Evolutionary conservation across 1,139 yeast genomes (phyloP).

Genomic region (Candida sojae): DNA sequence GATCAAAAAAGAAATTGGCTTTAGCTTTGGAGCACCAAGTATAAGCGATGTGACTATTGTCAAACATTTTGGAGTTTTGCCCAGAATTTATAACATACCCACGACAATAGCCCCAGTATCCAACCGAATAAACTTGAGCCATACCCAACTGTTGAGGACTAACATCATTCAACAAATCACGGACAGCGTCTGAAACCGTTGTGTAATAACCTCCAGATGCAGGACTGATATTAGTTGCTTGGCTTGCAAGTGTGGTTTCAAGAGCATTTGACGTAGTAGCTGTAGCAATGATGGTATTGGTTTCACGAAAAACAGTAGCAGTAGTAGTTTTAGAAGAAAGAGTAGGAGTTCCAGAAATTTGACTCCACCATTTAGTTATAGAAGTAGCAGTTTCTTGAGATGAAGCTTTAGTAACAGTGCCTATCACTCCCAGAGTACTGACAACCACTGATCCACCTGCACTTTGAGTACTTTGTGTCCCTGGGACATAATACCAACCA

Average conservation of each 20-base stretch:
- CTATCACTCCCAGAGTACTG: conserved; percentile 4
- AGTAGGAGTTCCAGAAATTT: conserved; percentile 1
- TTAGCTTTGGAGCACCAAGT: conserved; percentile 59
- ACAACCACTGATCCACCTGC: background rate
- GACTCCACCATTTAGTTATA: background rate
- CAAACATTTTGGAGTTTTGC: conserved; percentile 15
- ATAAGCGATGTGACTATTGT: conserved; percentile 40
- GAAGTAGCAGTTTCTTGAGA: conserved; percentile 6
- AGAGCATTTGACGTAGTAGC: background rate
- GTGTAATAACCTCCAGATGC: conserved; percentile 13
- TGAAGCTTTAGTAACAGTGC: conserved; percentile 8
- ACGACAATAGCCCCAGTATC: conserved; percentile 76
- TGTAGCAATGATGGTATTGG: background rate
- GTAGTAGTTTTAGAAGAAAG: conserved; percentile 5
- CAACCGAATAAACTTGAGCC: conserved; percentile 61
- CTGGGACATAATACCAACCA: conserved; percentile 5
- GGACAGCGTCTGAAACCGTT: conserved; percentile 15
- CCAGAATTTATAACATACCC: conserved; percentile 37
- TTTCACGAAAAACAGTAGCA: background rate
- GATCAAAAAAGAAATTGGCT: conserved; percentile 53
- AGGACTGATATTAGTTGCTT: conserved; percentile 2
- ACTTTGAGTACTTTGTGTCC: background rate
- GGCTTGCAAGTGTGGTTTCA: conserved; percentile 8
- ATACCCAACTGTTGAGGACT: conserved; percentile 45
- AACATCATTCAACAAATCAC: conserved; percentile 17